Conservation (phyloP, 805 yeast species). For the Saccharomycopsis sp. region DNA sequence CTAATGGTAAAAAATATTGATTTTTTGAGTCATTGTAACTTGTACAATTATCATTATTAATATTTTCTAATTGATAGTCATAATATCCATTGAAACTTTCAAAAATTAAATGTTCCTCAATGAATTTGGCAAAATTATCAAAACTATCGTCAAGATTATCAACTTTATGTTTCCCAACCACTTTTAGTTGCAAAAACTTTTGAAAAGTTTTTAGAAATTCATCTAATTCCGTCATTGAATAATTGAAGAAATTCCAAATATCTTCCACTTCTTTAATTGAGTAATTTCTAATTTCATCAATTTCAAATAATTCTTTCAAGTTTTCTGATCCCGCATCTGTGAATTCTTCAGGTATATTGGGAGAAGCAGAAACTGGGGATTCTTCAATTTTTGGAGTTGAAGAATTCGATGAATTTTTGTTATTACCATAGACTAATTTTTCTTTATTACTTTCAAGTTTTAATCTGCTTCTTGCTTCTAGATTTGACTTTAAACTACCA, state of each 20-base stretch:
- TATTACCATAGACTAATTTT: slow-evolving; percentile 1
- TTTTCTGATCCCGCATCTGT: slow-evolving; percentile 17
- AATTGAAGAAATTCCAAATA: slow-evolving; percentile 34
- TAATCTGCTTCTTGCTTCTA: slow-evolving; percentile 13
- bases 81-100: neutral
- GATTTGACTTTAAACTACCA: neutral
- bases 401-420: too few relatives aligned
- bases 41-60: neutral
- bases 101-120: slow-evolving; percentile 3
- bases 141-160: slow-evolving; percentile 6
- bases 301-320: slow-evolving; percentile 20
- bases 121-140: slow-evolving; percentile 1
- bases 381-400: slow-evolving; percentile 5
- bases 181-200: slow-evolving; percentile 26
- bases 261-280: slow-evolving; percentile 20
- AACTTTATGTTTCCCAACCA: slow-evolving; percentile 19
- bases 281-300: slow-evolving; percentile 14
- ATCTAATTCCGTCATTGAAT: slow-evolving; percentile 31
- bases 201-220: slow-evolving; percentile 23
- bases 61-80: neutral
- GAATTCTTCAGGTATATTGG: slow-evolving; percentile 17
- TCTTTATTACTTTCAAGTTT: slow-evolving; percentile 13
- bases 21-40: too few relatives aligned
- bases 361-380: slow-evolving; percentile 9
- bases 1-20: neutral